Base-by-base conservation (phyloP, 805 yeast genomes). In the Metschnikowia henanensis region DNA sequence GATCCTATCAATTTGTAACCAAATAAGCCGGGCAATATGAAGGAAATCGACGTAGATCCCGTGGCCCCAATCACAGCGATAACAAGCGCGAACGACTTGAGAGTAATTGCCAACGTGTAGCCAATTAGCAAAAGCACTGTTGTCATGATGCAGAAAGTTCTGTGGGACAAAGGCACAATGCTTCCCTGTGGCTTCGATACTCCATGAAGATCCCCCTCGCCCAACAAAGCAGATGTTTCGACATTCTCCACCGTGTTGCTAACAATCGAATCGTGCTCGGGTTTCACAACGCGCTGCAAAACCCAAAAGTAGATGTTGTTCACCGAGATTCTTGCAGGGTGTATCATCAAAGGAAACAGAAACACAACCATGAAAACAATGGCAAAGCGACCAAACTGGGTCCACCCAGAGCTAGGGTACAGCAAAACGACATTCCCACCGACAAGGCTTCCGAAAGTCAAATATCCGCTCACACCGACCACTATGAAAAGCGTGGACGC, bases 261-360 rank as follows among this genome's bases (percentile, higher is more conserved):
- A 6, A 22, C 9, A 22, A 9, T 6, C 25, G 9, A 6, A 9
- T 22, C 9, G 3, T 28, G 7, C 13, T 26, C 31, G 25, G 12
- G 16, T 15, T 29, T 16, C 15, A 39, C 30, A 10, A 40, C 31
- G 48, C 47, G 17, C 55, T 46, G 38, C 49, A 61, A 19, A 29
- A 76, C 54, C 66, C 76, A 83, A 56, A 74, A 80, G 25, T 81
- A 61, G 31, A 90, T 82, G 60, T 88, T 89, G 56, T 85, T 82
- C 31, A 85, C 73, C 0, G 96, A 87, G 2, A 86, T 84, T 53
- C 97, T 75, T 23, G 95, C 88, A 0, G 97, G 97, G 56, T 90
- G 96, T 55, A 90, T 79, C 75, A 90, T 95, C 50, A 91, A 66
- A 5, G 97, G 97, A 60, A 81, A 90, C n/a, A 94, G 85, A 43